Evolutionary conservation across 371 early-diverging fungal species (phyloP).

Genomic region (Vairimorpha ceranae): DNA sequence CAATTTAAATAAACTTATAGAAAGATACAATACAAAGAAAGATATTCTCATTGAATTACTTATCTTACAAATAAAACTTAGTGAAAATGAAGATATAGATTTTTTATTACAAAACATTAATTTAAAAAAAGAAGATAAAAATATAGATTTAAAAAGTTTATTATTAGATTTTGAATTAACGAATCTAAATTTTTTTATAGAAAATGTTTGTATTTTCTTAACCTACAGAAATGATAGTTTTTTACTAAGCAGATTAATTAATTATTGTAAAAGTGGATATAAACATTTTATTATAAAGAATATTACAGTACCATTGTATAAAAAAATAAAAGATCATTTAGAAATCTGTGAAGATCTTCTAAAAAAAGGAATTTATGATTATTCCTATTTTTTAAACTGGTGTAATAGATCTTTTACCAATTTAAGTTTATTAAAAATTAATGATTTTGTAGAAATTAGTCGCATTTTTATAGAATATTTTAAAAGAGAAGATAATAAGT

Average conservation of each 20-base stretch:
- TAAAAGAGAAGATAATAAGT: background rate
- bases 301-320: background rate
- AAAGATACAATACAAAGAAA: constrained; percentile 10
- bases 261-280: constrained; percentile 3
- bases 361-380: background rate
- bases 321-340: background rate
- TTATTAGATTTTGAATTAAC: constrained; percentile 3
- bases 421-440: constrained; percentile 1
- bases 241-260: constrained; percentile 16
- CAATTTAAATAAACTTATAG: constrained; percentile 33
- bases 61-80: constrained; percentile 27
- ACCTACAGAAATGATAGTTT: constrained; percentile 14
- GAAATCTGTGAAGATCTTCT: background rate
- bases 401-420: constrained; percentile 9
- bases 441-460: constrained; percentile 27
- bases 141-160: constrained; percentile 8
- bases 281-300: constrained; percentile 2
- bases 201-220: constrained; percentile 37
- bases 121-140: background rate
- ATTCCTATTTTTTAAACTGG: constrained; percentile 11
- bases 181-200: constrained; percentile 38
- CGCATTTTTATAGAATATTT: constrained; percentile 9
- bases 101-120: background rate
- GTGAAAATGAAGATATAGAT: background rate
- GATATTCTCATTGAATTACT: constrained; percentile 41